These are phyloP conservation scores for Closterium sp. DNA, from an alignment of 139 green algal species.

Conservation along the genomic window DNA sequence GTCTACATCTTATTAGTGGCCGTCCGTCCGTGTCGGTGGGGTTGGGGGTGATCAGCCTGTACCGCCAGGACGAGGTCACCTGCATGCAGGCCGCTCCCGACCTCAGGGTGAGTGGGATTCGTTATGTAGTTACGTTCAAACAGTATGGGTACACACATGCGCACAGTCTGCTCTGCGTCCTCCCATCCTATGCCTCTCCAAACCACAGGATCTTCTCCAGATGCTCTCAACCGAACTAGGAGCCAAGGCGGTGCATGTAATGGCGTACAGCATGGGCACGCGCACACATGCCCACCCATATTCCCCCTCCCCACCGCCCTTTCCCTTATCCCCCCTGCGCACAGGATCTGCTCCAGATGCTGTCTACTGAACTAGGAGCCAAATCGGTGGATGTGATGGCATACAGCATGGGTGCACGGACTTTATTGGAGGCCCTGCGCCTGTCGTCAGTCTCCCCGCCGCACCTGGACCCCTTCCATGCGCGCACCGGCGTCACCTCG, in stretches of 20 bases:
- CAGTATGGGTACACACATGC: too few relatives aligned
- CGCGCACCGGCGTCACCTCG: not conserved
- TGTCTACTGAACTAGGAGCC: not conserved
- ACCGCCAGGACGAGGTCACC: too few relatives aligned
- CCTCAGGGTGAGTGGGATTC: not conserved
- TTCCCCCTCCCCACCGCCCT: not conserved
- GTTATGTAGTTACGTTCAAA: too few relatives aligned
- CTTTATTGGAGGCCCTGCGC: constrained; percentile 10
- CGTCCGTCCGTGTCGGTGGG: too few relatives aligned
- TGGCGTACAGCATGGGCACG: constrained; percentile 4
- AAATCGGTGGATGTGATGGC: not conserved
- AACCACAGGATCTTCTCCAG: constrained; percentile 2
- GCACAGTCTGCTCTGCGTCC: too few relatives aligned
- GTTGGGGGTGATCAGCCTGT: too few relatives aligned
- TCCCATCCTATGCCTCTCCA: not conserved
- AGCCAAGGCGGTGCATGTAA: not conserved
- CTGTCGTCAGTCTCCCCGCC: not conserved
- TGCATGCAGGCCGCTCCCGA: too few relatives aligned
- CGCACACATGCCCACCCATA: not conserved
- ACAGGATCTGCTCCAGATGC: constrained; percentile 4
- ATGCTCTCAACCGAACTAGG: constrained; percentile 16
- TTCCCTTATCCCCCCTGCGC: too few relatives aligned
- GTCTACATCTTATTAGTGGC: too few relatives aligned
- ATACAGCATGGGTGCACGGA: constrained; percentile 7
- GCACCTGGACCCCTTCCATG: not conserved